Percentiles rank a stretch among this genome's conserved stretches.
phyloP scores from a whole-genome alignment of 2,329 filamentous ascomycete species.

The Fusarium sp. region DNA sequence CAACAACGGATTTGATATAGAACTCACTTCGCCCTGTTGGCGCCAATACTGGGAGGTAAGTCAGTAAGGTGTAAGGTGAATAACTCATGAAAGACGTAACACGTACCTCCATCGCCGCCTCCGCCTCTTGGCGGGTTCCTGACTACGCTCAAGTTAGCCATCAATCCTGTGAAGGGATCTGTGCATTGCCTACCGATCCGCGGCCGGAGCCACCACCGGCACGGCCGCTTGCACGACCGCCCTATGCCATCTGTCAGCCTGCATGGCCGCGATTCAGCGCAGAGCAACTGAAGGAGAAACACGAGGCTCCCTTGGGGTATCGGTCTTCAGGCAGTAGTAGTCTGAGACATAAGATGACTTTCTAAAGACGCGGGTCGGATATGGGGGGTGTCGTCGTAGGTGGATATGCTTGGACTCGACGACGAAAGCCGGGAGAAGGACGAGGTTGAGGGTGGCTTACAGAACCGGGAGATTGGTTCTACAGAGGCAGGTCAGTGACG shows the following conservation, averaged over 20 bases:
- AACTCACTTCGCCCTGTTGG: neutral
- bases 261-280: neutral
- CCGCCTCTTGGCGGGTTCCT: neutral
- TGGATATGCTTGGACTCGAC: neutral
- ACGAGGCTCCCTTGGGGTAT: neutral
- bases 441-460: too few relatives aligned
- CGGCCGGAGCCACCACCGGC: neutral
- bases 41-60: neutral
- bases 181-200: neutral
- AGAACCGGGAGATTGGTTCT: too few relatives aligned
- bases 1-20: too few relatives aligned
- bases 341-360: neutral
- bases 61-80: neutral
- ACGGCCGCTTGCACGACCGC: neutral
- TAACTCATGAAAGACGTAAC: neutral
- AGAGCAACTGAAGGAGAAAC: neutral
- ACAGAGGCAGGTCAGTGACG: too few relatives aligned
- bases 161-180: neutral
- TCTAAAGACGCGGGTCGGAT: neutral
- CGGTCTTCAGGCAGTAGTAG: neutral
- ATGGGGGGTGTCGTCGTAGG: neutral
- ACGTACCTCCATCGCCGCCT: neutral
- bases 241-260: neutral
- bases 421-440: too few relatives aligned
- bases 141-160: neutral